Evolutionary conservation across 208 protist genomes (phyloP), one percentile per base, ranked within the genome.

Genomic region (Trypanosoma lewisi): DNA sequence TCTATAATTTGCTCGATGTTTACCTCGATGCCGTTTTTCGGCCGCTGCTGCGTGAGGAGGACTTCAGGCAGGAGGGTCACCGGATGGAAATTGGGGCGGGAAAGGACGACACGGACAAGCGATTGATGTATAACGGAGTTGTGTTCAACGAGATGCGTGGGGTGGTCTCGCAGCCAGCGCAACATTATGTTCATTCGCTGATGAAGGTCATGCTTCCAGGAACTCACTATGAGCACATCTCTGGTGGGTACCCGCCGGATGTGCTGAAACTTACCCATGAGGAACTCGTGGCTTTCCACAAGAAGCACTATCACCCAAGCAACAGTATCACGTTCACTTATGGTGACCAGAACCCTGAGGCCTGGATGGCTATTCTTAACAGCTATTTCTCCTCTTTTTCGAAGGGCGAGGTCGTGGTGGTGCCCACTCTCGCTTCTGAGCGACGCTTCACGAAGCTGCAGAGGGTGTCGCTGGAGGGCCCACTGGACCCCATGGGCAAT

Each of bases 91-190:
- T 90, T 33, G 83, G 88, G 44, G 52, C 51, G 27, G 73, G 68
- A 23, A 63, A 65, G n/a, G 48, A 27, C 16, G 62, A 56, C 11
- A 30, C 44, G 5, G 51, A 58, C 42, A 45, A 44, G 36, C 83
- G 83, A 37, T 74, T 95, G 47, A 61, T 81, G 8, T 71, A 93
- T 66, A 97, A 98, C 75, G 94, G 94, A 5, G 92, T 98, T 11
- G 94, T 98, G 7, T 98, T 84, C 76, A 97, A 98, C 63, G 94
- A 98, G 64, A 98, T 98, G 94, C 89, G 93, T 55, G 94, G 92
- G 0, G 92, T 96, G 11, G 87, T 96, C 21, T 85, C 84, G 28
- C 87, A 98, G 49, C 87, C 89, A 9, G 73, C 65, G 55, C 79
- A 89, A 55, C 81, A 88, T 73, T 97, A 94, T 36, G 77, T 75